Percentiles rank a stretch among this genome's conserved stretches.
phyloP scores from a whole-genome alignment of 169 alveolate genomes.

The Theileria luwenshuni region DNA sequence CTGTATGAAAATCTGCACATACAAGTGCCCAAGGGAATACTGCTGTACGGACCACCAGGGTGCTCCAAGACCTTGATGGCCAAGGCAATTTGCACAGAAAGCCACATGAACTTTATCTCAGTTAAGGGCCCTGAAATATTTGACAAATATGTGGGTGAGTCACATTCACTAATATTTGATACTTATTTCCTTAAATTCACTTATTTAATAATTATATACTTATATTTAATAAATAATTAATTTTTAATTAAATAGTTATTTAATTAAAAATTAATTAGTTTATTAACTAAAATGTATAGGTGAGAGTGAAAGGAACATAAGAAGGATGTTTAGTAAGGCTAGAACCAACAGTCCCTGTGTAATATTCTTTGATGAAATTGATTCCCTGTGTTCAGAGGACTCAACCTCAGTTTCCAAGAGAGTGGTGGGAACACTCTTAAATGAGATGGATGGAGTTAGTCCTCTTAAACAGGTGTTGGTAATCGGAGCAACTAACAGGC shows the following conservation, averaged over 20 bases:
- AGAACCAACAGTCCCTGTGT: conserved; percentile 95
- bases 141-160: conserved; percentile 91
- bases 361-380: conserved; percentile 98
- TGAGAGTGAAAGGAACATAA: conserved; percentile 95
- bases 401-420: conserved; percentile 89
- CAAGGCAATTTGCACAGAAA: conserved; percentile 98
- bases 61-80: conserved; percentile 99
- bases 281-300: conserved; percentile 83
- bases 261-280: no score
- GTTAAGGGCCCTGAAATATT: conserved; percentile 99
- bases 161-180: neutral
- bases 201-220: neutral
- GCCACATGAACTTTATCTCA: conserved; percentile 95
- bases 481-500: conserved; percentile 98
- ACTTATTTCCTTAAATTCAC: neutral
- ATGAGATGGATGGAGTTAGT: conserved; percentile 98
- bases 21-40: conserved; percentile 94
- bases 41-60: conserved; percentile 99
- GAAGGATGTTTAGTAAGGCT: conserved; percentile 96
- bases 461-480: conserved; percentile 89
- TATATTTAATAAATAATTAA: no score
- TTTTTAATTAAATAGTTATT: no score
- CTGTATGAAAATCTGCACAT: conserved; percentile 86
- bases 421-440: conserved; percentile 95
- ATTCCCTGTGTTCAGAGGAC: conserved; percentile 85